These are phyloP conservation scores for Cordyceps pruinosa DNA, from an alignment of 2,329 filamentous ascomycete genomes.

Conservation along the genomic window DNA sequence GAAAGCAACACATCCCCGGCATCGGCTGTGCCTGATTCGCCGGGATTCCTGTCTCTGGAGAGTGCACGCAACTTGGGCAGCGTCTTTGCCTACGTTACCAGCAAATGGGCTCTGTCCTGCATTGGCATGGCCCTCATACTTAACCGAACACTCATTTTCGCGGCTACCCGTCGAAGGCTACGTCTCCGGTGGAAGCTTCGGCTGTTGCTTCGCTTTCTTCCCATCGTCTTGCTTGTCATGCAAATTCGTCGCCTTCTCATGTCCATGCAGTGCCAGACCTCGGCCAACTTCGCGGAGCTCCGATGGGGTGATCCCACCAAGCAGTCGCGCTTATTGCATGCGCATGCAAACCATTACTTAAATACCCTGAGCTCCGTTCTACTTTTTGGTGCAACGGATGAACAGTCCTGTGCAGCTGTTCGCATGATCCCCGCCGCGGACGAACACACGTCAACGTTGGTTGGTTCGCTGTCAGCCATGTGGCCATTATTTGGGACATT, in stretches of 20 bases:
- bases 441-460: conserved; percentile 39
- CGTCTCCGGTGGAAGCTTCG: conserved; percentile 66
- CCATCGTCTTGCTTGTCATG: conserved; percentile 60
- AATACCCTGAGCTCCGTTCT: conserved; percentile 65
- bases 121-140: conserved; percentile 79
- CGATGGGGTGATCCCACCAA: conserved; percentile 63
- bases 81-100: conserved; percentile 84
- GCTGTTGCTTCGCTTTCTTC: conserved; percentile 60
- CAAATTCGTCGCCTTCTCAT: conserved; percentile 69
- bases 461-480: conserved; percentile 68
- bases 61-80: conserved; percentile 67
- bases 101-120: conserved; percentile 85
- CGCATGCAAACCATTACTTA: conserved; percentile 60
- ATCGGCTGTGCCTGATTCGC: conserved; percentile 24
- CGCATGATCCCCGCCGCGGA: conserved; percentile 48
- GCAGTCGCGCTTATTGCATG: conserved; percentile 61
- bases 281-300: conserved; percentile 59
- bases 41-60: conserved; percentile 44
- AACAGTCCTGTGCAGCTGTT: conserved; percentile 66
- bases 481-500: conserved; percentile 69
- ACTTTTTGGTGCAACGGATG: conserved; percentile 67
- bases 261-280: conserved; percentile 88
- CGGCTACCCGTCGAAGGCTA: conserved; percentile 76
- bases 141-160: conserved; percentile 90
- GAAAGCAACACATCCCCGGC: conserved; percentile 12